phyloP scores from a whole-genome alignment of 2,329 filamentous ascomycete species.

The Aspergillus proliferans region DNA sequence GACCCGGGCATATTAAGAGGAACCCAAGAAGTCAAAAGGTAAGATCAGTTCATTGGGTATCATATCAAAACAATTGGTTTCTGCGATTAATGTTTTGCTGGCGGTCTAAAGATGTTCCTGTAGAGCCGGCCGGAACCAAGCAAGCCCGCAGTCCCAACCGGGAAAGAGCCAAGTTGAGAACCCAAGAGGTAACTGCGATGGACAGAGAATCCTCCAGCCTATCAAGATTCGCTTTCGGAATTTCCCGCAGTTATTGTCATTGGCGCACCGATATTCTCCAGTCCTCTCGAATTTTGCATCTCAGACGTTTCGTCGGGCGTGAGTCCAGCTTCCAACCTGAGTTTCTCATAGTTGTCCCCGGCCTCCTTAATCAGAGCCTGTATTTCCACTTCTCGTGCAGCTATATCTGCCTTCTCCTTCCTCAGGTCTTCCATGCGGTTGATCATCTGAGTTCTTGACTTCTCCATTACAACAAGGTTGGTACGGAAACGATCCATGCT shows the following conservation, averaged over 20 bases:
- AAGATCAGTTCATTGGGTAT: conserved; percentile 5
- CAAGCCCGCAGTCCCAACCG: background rate
- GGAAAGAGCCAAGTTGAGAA: conserved; percentile 6
- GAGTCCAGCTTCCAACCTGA: conserved; percentile 43
- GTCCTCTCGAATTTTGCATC: conserved; percentile 27
- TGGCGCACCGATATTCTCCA: conserved; percentile 34
- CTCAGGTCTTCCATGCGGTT: conserved; percentile 60
- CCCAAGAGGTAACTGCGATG: background rate
- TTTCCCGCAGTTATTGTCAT: conserved; percentile 19
- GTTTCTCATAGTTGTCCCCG: conserved; percentile 61
- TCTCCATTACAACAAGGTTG: conserved; percentile 58
- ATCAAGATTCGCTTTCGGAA: conserved; percentile 21
- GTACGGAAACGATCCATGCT: conserved; percentile 60
- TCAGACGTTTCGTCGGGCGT: conserved; percentile 21
- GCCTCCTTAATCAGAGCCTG: conserved; percentile 76
- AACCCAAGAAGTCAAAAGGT: conserved; percentile 13
- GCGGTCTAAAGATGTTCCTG: background rate
- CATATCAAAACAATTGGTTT: conserved; percentile 3
- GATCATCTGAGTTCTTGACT: conserved; percentile 54
- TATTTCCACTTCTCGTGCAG: conserved; percentile 67
- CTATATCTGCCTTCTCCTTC: conserved; percentile 62
- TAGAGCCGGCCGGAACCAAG: too few species aligned
- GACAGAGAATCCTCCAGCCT: background rate
- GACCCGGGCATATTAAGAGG: conserved; percentile 21
- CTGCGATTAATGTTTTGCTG: background rate